Percentiles rank a stretch among this genome's conserved stretches.
phyloP scores from a whole-genome alignment of 495 filamentous ascomycete genomes.

The Neurospora sp. region DNA sequence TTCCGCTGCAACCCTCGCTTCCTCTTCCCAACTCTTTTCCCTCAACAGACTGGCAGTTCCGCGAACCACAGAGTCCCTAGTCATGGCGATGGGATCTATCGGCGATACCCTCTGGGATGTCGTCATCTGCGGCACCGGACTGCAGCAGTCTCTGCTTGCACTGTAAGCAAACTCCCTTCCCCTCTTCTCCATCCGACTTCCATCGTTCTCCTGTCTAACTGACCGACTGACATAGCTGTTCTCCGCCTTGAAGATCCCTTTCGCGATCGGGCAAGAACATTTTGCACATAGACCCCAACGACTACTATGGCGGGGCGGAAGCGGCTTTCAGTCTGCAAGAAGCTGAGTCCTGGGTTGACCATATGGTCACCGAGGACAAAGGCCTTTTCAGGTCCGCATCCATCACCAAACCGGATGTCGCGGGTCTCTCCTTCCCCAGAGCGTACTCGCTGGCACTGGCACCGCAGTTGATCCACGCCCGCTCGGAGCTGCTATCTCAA shows the following conservation, averaged over 20 bases:
- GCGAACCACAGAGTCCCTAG: constrained; percentile 4
- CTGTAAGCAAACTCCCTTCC: constrained; percentile 53
- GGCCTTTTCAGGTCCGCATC: constrained; percentile 17
- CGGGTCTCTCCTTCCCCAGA: constrained; percentile 52
- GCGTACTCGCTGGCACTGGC: constrained; percentile 77
- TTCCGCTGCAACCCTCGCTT: constrained; percentile 14
- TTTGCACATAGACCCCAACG: constrained; percentile 79
- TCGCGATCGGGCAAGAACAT: constrained; percentile 87
- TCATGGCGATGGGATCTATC: constrained; percentile 63
- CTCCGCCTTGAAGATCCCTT: constrained; percentile 59
- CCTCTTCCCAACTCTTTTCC: constrained; percentile 17
- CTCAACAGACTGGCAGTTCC: constrained; percentile 12
- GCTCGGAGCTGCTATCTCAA: constrained; percentile 61
- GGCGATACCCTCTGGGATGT: constrained; percentile 82
- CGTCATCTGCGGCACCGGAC: constrained; percentile 78
- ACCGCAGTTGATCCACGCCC: constrained; percentile 79
- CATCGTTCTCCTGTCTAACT: constrained; percentile 11
- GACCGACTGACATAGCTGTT: constrained; percentile 58
- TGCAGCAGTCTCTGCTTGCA: constrained; percentile 84
- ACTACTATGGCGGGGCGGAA: constrained; percentile 78
- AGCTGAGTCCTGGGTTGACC: constrained; percentile 57
- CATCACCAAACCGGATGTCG: constrained; percentile 14
- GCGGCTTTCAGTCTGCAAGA: constrained; percentile 85
- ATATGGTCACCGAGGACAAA: constrained; percentile 4
- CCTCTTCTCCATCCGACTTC: background rate